Conservation (phyloP, 75 land plant species). For the Sequoia sempervirens region DNA sequence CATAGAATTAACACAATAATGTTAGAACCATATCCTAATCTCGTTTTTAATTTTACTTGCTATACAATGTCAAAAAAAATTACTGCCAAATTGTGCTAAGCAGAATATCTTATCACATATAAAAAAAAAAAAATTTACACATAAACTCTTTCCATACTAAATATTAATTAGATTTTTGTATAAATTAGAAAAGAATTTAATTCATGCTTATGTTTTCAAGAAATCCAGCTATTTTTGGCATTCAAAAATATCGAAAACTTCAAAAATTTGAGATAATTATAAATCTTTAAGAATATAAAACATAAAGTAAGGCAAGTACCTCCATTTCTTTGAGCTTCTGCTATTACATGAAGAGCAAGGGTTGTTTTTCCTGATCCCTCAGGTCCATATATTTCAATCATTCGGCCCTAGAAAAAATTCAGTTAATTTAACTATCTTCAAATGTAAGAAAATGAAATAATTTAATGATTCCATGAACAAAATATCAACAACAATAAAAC, state of each 20-base stretch:
- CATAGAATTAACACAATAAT: background rate
- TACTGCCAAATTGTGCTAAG: background rate
- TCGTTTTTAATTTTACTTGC: background rate
- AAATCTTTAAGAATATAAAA: background rate
- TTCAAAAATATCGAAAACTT: background rate
- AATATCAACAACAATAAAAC: background rate
- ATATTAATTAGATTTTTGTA: background rate
- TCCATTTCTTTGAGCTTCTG: slow-evolving; percentile 88
- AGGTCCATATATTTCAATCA: slow-evolving; percentile 93
- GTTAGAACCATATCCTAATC: background rate
- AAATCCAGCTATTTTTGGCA: background rate
- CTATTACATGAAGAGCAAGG: slow-evolving; percentile 94
- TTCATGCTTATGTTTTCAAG: background rate
- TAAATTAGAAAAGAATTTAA: background rate
- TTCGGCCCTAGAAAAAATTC: slow-evolving; percentile 69
- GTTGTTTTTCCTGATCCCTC: slow-evolving; percentile 99
- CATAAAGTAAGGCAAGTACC: slow-evolving; percentile 29
- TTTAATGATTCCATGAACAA: background rate
- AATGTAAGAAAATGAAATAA: background rate
- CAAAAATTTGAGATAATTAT: background rate
- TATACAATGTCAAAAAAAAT: background rate
- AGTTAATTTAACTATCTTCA: background rate
- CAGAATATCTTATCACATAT: background rate
- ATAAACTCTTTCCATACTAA: background rate
- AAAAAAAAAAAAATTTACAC: background rate